Evolutionary conservation across 768 basidiomycete species (phyloP).

Genomic region (Hemileccinum impolitum): DNA sequence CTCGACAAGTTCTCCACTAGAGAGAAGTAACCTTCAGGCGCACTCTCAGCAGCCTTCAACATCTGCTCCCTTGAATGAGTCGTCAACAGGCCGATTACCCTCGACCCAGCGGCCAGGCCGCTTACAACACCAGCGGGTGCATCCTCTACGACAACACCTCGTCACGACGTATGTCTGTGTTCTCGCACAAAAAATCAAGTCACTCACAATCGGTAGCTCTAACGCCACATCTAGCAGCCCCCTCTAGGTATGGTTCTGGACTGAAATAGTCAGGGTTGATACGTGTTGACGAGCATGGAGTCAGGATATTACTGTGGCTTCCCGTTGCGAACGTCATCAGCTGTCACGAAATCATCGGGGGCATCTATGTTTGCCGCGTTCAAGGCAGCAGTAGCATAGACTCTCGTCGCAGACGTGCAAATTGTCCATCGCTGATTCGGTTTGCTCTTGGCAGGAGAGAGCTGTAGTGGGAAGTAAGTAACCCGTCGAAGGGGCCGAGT

Average conservation of each 20-base stretch:
- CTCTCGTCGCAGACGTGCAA: constrained; percentile 79
- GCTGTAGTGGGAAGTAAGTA: constrained; percentile 20
- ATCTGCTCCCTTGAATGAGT: constrained; percentile 72
- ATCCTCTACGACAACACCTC: constrained; percentile 88
- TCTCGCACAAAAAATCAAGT: background rate
- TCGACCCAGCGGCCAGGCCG: constrained; percentile 79
- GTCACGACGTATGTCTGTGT: constrained; percentile 5
- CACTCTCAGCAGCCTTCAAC: constrained; percentile 54
- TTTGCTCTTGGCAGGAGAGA: constrained; percentile 23
- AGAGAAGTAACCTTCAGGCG: constrained; percentile 34
- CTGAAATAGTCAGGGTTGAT: constrained; percentile 27
- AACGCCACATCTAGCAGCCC: constrained; percentile 68
- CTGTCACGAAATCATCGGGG: constrained; percentile 72
- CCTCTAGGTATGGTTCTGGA: constrained; percentile 89
- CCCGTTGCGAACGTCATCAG: constrained; percentile 79
- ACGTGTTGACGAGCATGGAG: background rate
- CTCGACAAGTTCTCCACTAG: constrained; percentile 70
- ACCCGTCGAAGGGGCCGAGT: background rate
- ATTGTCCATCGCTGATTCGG: constrained; percentile 80
- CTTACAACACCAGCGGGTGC: constrained; percentile 82
- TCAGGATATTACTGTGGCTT: constrained; percentile 62
- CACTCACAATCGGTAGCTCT: constrained; percentile 38
- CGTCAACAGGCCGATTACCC: constrained; percentile 80
- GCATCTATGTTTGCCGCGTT: constrained; percentile 59
- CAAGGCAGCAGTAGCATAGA: constrained; percentile 73